A percentile compares a stretch with the other conserved stretches of the same genome.
Conservation (phyloP, 2,329 filamentous ascomycete species). For the Colletotrichum plurivorum region DNA sequence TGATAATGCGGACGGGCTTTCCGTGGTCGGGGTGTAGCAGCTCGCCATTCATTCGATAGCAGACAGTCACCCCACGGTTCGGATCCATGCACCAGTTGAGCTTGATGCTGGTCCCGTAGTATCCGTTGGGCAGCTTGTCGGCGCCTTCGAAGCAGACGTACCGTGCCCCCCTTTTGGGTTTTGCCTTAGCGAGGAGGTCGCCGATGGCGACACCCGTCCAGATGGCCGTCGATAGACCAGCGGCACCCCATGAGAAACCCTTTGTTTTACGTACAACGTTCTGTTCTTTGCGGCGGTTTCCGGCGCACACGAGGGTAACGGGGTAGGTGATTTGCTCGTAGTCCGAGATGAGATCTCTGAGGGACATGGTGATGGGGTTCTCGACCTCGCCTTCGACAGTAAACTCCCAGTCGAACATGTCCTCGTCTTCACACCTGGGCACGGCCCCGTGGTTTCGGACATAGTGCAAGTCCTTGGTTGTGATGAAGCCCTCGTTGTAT, state of each 20-base stretch:
- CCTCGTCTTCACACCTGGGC: constrained; percentile 79
- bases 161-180: constrained; percentile 77
- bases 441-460: constrained; percentile 92
- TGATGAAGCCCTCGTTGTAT: constrained; percentile 87
- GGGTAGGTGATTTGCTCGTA: constrained; percentile 89
- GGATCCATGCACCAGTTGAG: constrained; percentile 90
- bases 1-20: constrained; percentile 83
- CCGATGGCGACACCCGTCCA: constrained; percentile 87
- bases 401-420: constrained; percentile 85
- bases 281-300: constrained; percentile 93
- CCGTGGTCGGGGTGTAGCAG: constrained; percentile 86
- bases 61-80: constrained; percentile 87
- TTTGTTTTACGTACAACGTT: constrained; percentile 92
- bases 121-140: constrained; percentile 88
- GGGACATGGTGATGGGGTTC: constrained; percentile 78
- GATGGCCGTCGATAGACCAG: constrained; percentile 87
- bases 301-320: constrained; percentile 91
- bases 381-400: constrained; percentile 88
- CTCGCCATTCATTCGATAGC: constrained; percentile 93
- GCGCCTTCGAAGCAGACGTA: constrained; percentile 95
- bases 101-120: constrained; percentile 90
- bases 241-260: constrained; percentile 94
- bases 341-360: constrained; percentile 79
- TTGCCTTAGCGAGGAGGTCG: constrained; percentile 78
- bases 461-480: constrained; percentile 89